These are phyloP conservation scores for Globisporangium takayamanum DNA, from an alignment of 352 stramenopile species.

Conservation along the genomic window DNA sequence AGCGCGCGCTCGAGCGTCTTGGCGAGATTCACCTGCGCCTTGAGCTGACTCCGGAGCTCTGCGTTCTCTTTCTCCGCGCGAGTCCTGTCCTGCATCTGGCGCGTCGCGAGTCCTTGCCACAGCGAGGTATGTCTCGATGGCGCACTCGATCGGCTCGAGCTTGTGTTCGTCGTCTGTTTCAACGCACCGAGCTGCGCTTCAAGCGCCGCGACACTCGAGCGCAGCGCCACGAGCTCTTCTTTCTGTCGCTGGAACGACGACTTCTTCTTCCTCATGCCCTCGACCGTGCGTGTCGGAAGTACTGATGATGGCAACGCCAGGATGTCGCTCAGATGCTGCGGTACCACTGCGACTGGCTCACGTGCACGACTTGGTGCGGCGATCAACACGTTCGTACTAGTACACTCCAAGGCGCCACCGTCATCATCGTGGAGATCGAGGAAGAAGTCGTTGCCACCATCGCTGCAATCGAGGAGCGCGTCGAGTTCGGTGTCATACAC, in stretches of 20 bases:
- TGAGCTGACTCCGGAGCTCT: slow-evolving; percentile 1
- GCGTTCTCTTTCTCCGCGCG: slow-evolving; percentile 3
- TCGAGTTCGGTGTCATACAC: slow-evolving; percentile 2
- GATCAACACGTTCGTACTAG: neutral
- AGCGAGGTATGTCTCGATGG: neutral
- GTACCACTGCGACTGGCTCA: neutral
- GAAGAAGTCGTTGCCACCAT: neutral
- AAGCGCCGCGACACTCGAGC: slow-evolving; percentile 1
- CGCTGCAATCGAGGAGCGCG: neutral
- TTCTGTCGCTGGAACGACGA: slow-evolving; percentile 9
- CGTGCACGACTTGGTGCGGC: neutral
- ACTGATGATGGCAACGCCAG: neutral
- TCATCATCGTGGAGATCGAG: neutral
- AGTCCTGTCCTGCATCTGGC: neutral
- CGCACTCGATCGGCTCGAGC: too few species aligned
- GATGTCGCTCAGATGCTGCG: neutral
- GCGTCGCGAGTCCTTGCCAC: slow-evolving; percentile 3
- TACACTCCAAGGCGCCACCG: neutral
- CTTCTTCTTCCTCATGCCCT: slow-evolving; percentile 1
- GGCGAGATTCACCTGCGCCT: slow-evolving; percentile 4
- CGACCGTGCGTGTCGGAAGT: neutral
- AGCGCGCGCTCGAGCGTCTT: slow-evolving; percentile 5
- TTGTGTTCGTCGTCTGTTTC: neutral
- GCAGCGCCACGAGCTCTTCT: slow-evolving; percentile 1
- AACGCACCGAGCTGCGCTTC: neutral